A percentile compares a stretch with the other conserved stretches of the same genome.
These are phyloP conservation scores for Nemania bipapillata DNA, from an alignment of 2,329 filamentous ascomycete species.

Conservation along the genomic window DNA sequence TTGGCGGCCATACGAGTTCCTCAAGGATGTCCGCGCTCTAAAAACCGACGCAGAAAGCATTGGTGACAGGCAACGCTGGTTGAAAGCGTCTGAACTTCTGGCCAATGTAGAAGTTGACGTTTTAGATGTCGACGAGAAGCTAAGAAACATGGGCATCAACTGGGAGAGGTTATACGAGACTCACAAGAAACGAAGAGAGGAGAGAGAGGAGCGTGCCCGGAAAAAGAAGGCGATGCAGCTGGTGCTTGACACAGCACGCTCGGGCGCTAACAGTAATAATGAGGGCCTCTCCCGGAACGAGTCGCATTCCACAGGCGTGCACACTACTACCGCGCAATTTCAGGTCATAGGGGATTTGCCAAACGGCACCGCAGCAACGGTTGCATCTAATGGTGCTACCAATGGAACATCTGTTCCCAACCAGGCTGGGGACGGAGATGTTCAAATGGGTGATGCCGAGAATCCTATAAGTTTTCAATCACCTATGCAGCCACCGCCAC, in stretches of 20 bases:
- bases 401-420: constrained; percentile 67
- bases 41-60: constrained; percentile 84
- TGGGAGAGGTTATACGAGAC: constrained; percentile 84
- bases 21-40: constrained; percentile 85
- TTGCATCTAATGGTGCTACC: constrained; percentile 55
- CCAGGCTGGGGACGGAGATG: constrained; percentile 64
- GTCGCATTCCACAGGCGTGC: constrained; percentile 60
- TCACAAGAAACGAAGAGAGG: constrained; percentile 72
- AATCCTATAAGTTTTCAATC: constrained; percentile 58
- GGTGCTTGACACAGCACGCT: constrained; percentile 61
- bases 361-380: constrained; percentile 64
- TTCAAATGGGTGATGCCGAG: constrained; percentile 69
- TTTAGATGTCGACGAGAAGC: constrained; percentile 75
- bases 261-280: constrained; percentile 61
- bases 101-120: constrained; percentile 96
- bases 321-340: constrained; percentile 63
- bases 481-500: constrained; percentile 63
- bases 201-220: constrained; percentile 68
- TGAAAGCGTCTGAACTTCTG: constrained; percentile 90
- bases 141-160: constrained; percentile 68
- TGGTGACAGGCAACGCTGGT: constrained; percentile 82
- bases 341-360: constrained; percentile 68
- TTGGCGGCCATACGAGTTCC: constrained; percentile 86
- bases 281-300: constrained; percentile 60
- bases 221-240: constrained; percentile 72